Evolutionary conservation across 2,329 filamentous ascomycete genomes (phyloP), one percentile per base, ranked within the genome.

Genomic region (Sporothrix globosa): DNA sequence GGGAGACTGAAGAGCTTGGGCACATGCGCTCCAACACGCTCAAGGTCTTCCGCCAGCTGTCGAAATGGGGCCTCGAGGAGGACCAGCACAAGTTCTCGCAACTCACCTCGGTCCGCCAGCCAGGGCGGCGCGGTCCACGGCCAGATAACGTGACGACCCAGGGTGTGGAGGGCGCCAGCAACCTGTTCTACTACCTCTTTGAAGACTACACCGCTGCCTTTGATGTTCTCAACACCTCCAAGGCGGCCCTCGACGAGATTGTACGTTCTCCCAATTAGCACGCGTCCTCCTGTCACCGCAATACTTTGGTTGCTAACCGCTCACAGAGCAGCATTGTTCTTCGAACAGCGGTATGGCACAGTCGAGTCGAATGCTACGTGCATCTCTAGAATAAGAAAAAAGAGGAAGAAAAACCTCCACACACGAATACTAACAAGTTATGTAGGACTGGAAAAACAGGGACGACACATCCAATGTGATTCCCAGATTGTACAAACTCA

Each of bases 121-220:
- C 80, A 10, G 63, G 48, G 3, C 56, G 48, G 14, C 52, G 34
- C 2, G 5, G 30, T 17, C 41, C 11, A 10, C 11, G 24, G 4
- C 14, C 10, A 5, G 52, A 13, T 4, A 21, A 11, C 5, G 41
- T 11, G 2, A 76, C 79, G 17, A 78, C 7, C 71, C 27, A 77
- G 6, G 79, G 79, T 2, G 73, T 77, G 2, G 87, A 90, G 74
- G 84, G 84, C 1, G 84, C 88, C 0, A 88, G 87, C 24, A 81
- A 88, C 24, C 79, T 90, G 2, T 90, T 90, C 78, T 90, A 89
- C 76, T 90, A 90, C 74, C 79, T 90, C 0, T 90, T 90, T 74
- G 88, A 91, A 75, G 88, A 90, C 75, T 90, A 88, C 81, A 83
- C 83, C 48, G 86, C 87, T 3, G 87, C 86, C 0, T 87, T 86